phyloP scores from a whole-genome alignment of 495 filamentous ascomycete genomes.

The Annulohypoxylon nitens region DNA sequence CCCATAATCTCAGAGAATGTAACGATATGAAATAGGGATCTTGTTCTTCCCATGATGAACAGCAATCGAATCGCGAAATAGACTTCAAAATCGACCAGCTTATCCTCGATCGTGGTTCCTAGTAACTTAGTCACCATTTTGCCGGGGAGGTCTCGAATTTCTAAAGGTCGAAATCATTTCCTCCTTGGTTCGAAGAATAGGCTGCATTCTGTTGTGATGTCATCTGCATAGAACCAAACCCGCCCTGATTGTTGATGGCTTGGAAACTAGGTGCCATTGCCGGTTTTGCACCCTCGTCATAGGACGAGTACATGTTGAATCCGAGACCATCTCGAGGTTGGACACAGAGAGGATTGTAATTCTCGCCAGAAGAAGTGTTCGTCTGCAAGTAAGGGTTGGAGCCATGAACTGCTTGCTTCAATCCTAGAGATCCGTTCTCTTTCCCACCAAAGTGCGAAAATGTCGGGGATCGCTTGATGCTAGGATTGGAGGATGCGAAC shows the following conservation, averaged over 20 bases:
- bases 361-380: slow-evolving; percentile 49
- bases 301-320: slow-evolving; percentile 50
- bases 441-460: slow-evolving; percentile 35
- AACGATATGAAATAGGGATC: not conserved
- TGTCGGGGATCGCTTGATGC: slow-evolving; percentile 36
- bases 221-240: slow-evolving; percentile 45
- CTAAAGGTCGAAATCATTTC: slow-evolving; percentile 19
- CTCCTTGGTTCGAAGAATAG: slow-evolving; percentile 26
- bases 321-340: slow-evolving; percentile 52
- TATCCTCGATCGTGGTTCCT: not conserved
- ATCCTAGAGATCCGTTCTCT: slow-evolving; percentile 39
- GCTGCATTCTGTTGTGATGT: slow-evolving; percentile 23
- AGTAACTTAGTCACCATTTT: not conserved
- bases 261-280: slow-evolving; percentile 44
- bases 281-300: slow-evolving; percentile 52
- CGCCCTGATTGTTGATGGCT: slow-evolving; percentile 44
- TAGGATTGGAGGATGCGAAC: slow-evolving; percentile 38
- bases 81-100: not conserved
- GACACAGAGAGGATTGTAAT: slow-evolving; percentile 60
- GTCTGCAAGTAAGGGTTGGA: slow-evolving; percentile 53
- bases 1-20: not conserved
- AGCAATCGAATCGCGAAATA: not conserved
- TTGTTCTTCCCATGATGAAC: not conserved
- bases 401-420: slow-evolving; percentile 35
- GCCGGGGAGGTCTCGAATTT: not conserved